A percentile compares a stretch with the other conserved stretches of the same genome.
These are phyloP conservation scores for Cladochytrium tenue DNA, from an alignment of 371 early-diverging fungal genomes.

Conservation along the genomic window DNA sequence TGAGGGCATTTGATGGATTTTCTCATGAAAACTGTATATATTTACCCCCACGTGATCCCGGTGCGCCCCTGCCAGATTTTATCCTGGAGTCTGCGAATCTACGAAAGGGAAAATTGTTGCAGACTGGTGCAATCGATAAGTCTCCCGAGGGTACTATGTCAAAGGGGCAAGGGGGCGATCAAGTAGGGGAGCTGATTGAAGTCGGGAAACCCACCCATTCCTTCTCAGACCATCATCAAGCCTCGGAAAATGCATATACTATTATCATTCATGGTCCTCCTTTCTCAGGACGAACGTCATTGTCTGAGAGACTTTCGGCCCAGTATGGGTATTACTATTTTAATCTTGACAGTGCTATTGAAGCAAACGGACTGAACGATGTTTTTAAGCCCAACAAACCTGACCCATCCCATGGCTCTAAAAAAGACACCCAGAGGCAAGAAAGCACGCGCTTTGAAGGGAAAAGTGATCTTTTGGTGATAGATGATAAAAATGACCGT, in stretches of 20 bases:
- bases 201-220: not conserved
- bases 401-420: too few species aligned
- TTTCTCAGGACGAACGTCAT: constrained; percentile 46
- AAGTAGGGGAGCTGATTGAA: constrained; percentile 37
- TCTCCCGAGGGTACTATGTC: not conserved
- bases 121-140: constrained; percentile 2
- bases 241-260: constrained; percentile 17
- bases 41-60: constrained; percentile 47
- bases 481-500: constrained; percentile 5
- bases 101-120: constrained; percentile 23
- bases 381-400: too few species aligned
- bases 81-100: constrained; percentile 26
- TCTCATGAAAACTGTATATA: constrained; percentile 37
- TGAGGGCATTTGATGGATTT: constrained; percentile 34
- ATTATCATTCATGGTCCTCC: constrained; percentile 61
- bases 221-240: constrained; percentile 8
- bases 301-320: constrained; percentile 25
- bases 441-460: too few species aligned
- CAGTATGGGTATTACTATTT: constrained; percentile 35
- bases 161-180: constrained; percentile 6
- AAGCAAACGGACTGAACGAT: too few species aligned
- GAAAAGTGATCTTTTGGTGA: too few species aligned
- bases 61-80: constrained; percentile 36
- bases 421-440: not conserved
- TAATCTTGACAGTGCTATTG: constrained; percentile 46